phyloP scores from a whole-genome alignment of 2,329 filamentous ascomycete genomes.

The Cladosporium cucumerinum region DNA sequence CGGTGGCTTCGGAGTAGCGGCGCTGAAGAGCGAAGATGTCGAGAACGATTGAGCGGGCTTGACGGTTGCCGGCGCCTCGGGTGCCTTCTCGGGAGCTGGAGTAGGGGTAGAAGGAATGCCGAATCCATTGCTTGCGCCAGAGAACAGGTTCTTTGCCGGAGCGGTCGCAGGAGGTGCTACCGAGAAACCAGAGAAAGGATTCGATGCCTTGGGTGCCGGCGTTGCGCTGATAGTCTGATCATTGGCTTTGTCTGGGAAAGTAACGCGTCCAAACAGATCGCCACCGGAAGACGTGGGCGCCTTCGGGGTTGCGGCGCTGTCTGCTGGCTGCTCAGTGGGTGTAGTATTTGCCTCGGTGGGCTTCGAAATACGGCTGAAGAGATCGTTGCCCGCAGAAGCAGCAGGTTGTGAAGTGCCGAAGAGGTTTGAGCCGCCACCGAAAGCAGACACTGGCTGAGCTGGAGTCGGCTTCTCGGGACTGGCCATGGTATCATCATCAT shows the following conservation, averaged over 20 bases:
- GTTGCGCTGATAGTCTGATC: conserved; percentile 12
- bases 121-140: conserved; percentile 3
- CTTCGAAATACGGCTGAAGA: conserved; percentile 20
- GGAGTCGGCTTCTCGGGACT: conserved; percentile 22
- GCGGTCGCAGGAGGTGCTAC: conserved; percentile 14
- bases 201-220: conserved; percentile 11
- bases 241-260: conserved; percentile 7
- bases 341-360: conserved; percentile 4
- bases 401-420: conserved; percentile 8
- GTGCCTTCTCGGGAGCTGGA: background rate
- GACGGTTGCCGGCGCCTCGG: background rate
- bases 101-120: conserved; percentile 8
- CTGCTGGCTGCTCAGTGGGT: background rate
- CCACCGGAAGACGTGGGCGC: conserved; percentile 3
- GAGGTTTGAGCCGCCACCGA: conserved; percentile 7
- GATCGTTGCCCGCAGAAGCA: conserved; percentile 14
- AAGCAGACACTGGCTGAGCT: conserved; percentile 9
- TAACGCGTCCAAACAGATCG: conserved; percentile 13
- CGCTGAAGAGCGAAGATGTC: conserved; percentile 5
- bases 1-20: conserved; percentile 10
- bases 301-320: conserved; percentile 5
- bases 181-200: conserved; percentile 12
- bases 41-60: conserved; percentile 7
- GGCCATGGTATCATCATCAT: conserved; percentile 29
- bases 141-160: conserved; percentile 15